phyloP scores from a whole-genome alignment of 1,284 basidiomycete species.

The Dichomitus squalens region DNA sequence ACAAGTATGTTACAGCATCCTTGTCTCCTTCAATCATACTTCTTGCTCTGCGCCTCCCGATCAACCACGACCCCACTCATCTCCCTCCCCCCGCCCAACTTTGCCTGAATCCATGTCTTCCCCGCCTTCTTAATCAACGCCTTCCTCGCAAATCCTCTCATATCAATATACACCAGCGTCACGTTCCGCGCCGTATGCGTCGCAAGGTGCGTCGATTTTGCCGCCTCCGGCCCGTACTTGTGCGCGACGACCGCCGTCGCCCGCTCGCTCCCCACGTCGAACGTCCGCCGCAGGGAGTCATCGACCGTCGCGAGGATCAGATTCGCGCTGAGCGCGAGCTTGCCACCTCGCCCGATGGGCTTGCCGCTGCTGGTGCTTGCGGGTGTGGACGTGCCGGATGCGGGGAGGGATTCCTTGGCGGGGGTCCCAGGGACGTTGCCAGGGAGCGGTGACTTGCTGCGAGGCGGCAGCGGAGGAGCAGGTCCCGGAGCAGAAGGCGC shows the following conservation, averaged over 20 bases:
- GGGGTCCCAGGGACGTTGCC: neutral
- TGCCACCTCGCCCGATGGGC: constrained; percentile 38
- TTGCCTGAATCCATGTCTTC: constrained; percentile 53
- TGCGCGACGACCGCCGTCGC: constrained; percentile 63
- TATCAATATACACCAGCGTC: constrained; percentile 76
- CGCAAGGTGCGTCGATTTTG: constrained; percentile 51
- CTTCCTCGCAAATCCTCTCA: constrained; percentile 68
- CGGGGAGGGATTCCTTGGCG: too few relatives aligned
- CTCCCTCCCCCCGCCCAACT: constrained; percentile 21
- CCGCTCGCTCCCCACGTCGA: constrained; percentile 58
- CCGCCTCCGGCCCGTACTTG: constrained; percentile 72
- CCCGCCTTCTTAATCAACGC: constrained; percentile 67
- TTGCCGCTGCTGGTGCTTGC: constrained; percentile 1
- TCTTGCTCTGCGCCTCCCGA: constrained; percentile 2
- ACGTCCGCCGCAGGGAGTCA: constrained; percentile 59
- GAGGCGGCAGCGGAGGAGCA: constrained; percentile 13
- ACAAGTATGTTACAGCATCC: neutral
- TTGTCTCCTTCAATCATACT: neutral
- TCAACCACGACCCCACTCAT: constrained; percentile 23
- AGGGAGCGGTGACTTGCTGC: constrained; percentile 11
- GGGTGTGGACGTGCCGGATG: constrained; percentile 9
- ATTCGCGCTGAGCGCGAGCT: constrained; percentile 68
- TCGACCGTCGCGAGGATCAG: constrained; percentile 75
- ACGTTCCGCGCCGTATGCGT: constrained; percentile 72
- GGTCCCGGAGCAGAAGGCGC: constrained; percentile 5